Base-by-base conservation (phyloP, 768 basidiomycete genomes). In the Rubroboletus satanas region DNA sequence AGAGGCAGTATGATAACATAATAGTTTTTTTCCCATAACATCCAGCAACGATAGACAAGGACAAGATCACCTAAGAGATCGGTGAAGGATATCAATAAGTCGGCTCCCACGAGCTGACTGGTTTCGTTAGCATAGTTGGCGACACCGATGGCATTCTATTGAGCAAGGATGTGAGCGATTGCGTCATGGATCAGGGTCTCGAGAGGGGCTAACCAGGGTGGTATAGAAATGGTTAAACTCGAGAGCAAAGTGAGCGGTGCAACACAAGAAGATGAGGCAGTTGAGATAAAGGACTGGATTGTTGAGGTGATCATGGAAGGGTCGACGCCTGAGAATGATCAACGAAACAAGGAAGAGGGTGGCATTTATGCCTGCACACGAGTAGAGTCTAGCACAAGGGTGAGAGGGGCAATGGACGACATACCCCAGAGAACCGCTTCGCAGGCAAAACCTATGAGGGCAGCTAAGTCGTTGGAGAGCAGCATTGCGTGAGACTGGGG, bases 11-110 rank as follows among this genome's bases (percentile, higher is more conserved):
- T 37, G 28, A 71, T 45, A 35, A 77, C 42, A 52, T 63, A 68
- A 52, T 69, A 69, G 37, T 68, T 73, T 46, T 57, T 62, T 1
- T 59, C 67, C 74, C 76, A 78, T 44, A 78, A 44, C 55, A 74
- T 59, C 69, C 73, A 78, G 62, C 74, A 76, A 33, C 78, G 77
- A 52, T 76, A 77, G 29, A 74, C 57, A 33, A 77, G 67, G 44
- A 71, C 56, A 35, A 69, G 15, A 58, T 75, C 66, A 2, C 73
- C 74, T 21, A 73, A 31, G 37, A 76, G 67, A 57, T 75, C 73
- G 0, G 68, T 64, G 33, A 74, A 46, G 1, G 73, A 73, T 51
- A 75, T 67, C 39, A 76, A 55, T 21, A 73, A 55, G 58, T 75
- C 74, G 5, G 73, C 73, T 3, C 58, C 75, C 4, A 65, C 32